Percentiles rank a stretch among this genome's conserved stretches.
These are phyloP conservation scores for Kwoniella sp. DNA, from an alignment of 768 basidiomycete species.

Conservation along the genomic window DNA sequence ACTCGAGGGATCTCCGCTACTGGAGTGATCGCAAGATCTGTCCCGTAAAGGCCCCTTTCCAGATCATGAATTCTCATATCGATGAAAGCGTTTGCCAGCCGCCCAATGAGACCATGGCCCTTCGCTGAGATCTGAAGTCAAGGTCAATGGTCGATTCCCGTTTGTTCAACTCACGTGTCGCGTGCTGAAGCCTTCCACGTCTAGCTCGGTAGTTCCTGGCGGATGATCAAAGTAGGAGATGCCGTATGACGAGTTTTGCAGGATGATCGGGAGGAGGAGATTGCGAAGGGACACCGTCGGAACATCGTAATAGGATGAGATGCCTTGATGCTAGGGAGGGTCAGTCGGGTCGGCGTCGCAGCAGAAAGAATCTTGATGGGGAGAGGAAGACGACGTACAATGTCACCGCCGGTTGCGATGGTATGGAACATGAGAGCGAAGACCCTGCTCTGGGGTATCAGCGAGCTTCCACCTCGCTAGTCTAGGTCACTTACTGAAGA, in stretches of 20 bases:
- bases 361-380: no score
- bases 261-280: conserved; percentile 4
- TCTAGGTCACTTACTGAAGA: not conserved
- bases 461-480: not conserved
- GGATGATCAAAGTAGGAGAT: conserved; percentile 1
- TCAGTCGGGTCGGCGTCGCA: no score
- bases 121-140: not conserved
- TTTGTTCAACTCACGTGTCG: not conserved
- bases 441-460: not conserved
- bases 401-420: conserved; percentile 6
- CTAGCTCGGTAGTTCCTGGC: not conserved
- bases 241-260: conserved; percentile 5
- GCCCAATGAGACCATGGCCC: not conserved
- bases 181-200: not conserved
- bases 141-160: no score
- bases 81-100: not conserved
- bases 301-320: conserved; percentile 7
- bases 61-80: not conserved
- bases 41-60: not conserved
- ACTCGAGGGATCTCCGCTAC: conserved; percentile 3
- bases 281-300: conserved; percentile 6
- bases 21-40: not conserved
- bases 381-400: no score
- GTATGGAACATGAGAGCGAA: conserved; percentile 7
- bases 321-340: conserved; percentile 5